These are phyloP conservation scores for Chrysosporium queenslandicum DNA, from an alignment of 2,329 filamentous ascomycete species.

Conservation along the genomic window DNA sequence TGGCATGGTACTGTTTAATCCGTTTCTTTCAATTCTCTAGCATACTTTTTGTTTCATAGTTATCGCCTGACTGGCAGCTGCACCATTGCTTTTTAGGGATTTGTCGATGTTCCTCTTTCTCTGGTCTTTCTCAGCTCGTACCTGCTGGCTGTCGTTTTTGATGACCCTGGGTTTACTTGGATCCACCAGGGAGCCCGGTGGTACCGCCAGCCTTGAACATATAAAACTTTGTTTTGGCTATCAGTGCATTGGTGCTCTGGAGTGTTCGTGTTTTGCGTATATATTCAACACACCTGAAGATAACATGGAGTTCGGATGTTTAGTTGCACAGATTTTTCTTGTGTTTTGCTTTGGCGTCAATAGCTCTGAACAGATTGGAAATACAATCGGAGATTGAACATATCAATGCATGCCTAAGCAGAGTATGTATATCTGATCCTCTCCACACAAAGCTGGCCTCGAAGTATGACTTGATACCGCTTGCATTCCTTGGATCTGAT, in stretches of 20 bases:
- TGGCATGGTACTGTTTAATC: conserved; percentile 1
- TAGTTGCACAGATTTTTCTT: no score
- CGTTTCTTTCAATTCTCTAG: neutral
- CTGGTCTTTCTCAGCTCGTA: neutral
- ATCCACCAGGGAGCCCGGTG: no score
- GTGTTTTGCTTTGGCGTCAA: neutral
- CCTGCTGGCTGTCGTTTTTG: neutral
- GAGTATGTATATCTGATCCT: no score
- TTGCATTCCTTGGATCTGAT: no score
- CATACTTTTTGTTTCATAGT: neutral
- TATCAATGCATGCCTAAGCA: no score
- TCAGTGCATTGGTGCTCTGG: neutral
- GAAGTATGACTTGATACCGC: no score
- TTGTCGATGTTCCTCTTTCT: neutral
- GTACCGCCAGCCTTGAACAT: no score
- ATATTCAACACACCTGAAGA: neutral
- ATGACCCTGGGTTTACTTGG: neutral
- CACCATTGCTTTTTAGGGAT: neutral
- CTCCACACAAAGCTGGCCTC: no score
- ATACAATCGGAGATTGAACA: no score
- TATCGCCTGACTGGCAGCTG: neutral
- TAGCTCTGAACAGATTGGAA: neutral
- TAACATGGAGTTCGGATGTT: neutral
- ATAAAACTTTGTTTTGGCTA: neutral
- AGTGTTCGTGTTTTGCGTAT: neutral